Evolutionary conservation across 2,329 filamentous ascomycete species (phyloP).

Genomic region (Ramularia collo-cygni): DNA sequence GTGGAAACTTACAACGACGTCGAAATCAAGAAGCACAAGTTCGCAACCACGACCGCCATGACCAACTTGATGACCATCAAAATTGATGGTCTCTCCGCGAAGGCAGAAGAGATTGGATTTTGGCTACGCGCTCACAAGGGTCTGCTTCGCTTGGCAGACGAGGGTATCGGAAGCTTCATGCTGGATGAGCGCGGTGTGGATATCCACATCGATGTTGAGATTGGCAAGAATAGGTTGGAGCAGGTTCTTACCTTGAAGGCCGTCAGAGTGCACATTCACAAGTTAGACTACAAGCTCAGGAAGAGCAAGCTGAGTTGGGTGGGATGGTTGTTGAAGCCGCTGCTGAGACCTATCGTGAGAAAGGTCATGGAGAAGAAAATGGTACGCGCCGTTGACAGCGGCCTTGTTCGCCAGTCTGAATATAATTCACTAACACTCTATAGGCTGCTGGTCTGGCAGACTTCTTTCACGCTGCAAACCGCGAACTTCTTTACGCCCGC

Average conservation of each 20-base stretch:
- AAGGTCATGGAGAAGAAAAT: slow-evolving; percentile 74
- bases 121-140: slow-evolving; percentile 76
- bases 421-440: too few species aligned
- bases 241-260: slow-evolving; percentile 70
- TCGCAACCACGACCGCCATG: slow-evolving; percentile 61
- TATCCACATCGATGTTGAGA: slow-evolving; percentile 74
- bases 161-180: slow-evolving; percentile 78
- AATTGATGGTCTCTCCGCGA: slow-evolving; percentile 73
- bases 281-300: slow-evolving; percentile 70
- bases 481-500: slow-evolving; percentile 78
- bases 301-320: slow-evolving; percentile 71
- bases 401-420: too few species aligned
- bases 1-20: slow-evolving; percentile 80
- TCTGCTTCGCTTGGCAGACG: slow-evolving; percentile 66
- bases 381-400: slow-evolving; percentile 37
- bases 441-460: slow-evolving; percentile 53
- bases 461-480: slow-evolving; percentile 65
- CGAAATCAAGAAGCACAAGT: slow-evolving; percentile 71
- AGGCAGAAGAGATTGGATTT: slow-evolving; percentile 82
- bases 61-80: slow-evolving; percentile 67
- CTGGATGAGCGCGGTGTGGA: slow-evolving; percentile 85
- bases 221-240: slow-evolving; percentile 70
- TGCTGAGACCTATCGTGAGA: slow-evolving; percentile 73
- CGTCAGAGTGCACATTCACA: slow-evolving; percentile 77
- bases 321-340: slow-evolving; percentile 75